These are phyloP conservation scores for Wickerhamomyces strasburgensis DNA, from an alignment of 805 yeast genomes.

Conservation along the genomic window DNA sequence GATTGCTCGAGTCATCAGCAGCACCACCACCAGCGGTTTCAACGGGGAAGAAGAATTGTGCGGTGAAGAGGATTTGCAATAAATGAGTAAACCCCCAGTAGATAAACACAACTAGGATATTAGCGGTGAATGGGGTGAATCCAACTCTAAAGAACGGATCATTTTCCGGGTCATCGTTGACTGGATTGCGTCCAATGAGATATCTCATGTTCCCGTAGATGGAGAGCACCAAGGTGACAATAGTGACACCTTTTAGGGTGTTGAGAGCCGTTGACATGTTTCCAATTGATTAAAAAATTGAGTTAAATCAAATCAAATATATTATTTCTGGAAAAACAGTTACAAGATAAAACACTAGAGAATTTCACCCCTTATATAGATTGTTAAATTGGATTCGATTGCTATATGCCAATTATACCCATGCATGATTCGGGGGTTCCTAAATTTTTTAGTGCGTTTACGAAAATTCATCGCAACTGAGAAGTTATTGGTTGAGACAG, in stretches of 20 bases:
- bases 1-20: slow-evolving; percentile 8
- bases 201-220: slow-evolving; percentile 51
- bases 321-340: no score
- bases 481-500: no score
- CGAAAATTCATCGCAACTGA: no score
- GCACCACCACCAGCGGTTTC: slow-evolving; percentile 17
- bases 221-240: slow-evolving; percentile 51
- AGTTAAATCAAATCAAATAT: no score
- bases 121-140: slow-evolving; percentile 69
- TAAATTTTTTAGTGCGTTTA: neutral
- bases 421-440: neutral
- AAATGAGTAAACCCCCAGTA: slow-evolving; percentile 56
- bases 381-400: no score
- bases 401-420: neutral
- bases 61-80: slow-evolving; percentile 47
- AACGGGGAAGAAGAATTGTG: slow-evolving; percentile 39
- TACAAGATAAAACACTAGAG: no score
- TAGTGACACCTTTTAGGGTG: slow-evolving; percentile 40
- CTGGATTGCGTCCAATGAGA: slow-evolving; percentile 50
- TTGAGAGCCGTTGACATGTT: no score
- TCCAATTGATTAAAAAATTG: no score
- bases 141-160: slow-evolving; percentile 45
- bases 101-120: slow-evolving; percentile 40
- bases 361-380: no score
- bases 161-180: slow-evolving; percentile 33